Evolutionary conservation across 331 rosid genomes (phyloP).

Genomic region (Dryas integrifolia): DNA sequence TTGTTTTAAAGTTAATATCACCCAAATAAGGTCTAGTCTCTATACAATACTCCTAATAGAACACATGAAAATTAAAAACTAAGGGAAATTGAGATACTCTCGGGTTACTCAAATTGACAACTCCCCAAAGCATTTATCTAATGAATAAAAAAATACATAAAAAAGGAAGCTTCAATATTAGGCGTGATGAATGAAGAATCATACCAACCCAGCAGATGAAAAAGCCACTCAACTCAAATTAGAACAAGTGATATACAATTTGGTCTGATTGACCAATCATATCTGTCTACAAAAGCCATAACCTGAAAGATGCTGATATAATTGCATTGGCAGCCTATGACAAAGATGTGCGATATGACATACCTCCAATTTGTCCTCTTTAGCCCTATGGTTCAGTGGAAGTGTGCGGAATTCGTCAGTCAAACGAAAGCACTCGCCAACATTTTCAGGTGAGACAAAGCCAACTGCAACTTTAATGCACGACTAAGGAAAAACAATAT

Average conservation of each 20-base stretch:
- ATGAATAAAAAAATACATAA: not conserved
- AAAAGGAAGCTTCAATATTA: not conserved
- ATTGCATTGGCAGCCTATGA: not conserved
- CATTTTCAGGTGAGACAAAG: conserved; percentile 82
- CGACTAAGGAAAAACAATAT: conserved; percentile 43
- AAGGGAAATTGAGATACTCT: not conserved
- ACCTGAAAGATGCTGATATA: not conserved
- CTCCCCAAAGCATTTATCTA: not conserved
- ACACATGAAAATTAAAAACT: not conserved
- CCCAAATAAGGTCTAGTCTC: not conserved
- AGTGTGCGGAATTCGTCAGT: conserved; percentile 56
- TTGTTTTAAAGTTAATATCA: not conserved
- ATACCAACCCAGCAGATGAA: not conserved
- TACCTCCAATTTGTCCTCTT: conserved; percentile 73
- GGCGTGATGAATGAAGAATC: not conserved
- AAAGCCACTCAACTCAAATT: not conserved
- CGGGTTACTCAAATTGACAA: not conserved
- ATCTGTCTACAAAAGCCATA: not conserved
- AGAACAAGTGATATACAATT: not conserved
- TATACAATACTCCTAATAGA: not conserved
- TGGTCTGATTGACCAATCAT: not conserved
- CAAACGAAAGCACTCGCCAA: conserved; percentile 59
- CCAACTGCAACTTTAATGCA: conserved; percentile 73
- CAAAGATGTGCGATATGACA: conserved; percentile 4
- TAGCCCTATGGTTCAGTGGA: conserved; percentile 60